Conservation (phyloP, 768 basidiomycete genomes). For the Hypholoma sublateritium region DNA sequence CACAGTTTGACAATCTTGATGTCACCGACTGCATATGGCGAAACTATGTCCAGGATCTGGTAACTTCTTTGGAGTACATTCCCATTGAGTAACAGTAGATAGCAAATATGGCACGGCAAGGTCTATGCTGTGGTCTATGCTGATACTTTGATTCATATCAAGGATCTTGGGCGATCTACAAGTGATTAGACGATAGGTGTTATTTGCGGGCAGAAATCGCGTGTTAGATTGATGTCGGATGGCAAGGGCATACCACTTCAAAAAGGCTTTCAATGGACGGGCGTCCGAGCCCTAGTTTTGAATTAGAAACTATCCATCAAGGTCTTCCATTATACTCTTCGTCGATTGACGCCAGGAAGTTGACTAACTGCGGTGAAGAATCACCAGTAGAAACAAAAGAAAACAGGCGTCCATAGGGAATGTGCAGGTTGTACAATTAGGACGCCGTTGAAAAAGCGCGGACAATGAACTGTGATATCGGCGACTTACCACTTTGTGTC, state of each 20-base stretch:
- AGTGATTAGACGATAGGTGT: neutral
- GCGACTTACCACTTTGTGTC: conserved; percentile 65
- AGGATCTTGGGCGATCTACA: neutral
- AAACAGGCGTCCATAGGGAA: neutral
- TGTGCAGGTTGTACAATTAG: no score
- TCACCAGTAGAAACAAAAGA: neutral
- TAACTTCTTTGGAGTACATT: no score
- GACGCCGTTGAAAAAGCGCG: no score
- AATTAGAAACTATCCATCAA: conserved; percentile 2
- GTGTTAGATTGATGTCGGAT: no score
- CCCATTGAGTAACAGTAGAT: no score
- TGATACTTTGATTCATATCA: neutral
- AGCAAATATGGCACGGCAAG: no score
- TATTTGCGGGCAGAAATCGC: no score
- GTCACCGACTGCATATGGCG: no score
- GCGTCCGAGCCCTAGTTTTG: neutral
- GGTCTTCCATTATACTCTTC: conserved; percentile 41
- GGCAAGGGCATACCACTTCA: no score
- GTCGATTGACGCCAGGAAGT: conserved; percentile 59
- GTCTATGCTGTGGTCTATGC: no score
- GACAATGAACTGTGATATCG: neutral
- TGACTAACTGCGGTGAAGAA: conserved; percentile 49
- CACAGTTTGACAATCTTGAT: no score
- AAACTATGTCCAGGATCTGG: no score
- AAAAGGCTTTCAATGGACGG: neutral